These are phyloP conservation scores for Pseudomonodictys pantanalensis DNA, from an alignment of 495 filamentous ascomycete genomes.

Conservation along the genomic window DNA sequence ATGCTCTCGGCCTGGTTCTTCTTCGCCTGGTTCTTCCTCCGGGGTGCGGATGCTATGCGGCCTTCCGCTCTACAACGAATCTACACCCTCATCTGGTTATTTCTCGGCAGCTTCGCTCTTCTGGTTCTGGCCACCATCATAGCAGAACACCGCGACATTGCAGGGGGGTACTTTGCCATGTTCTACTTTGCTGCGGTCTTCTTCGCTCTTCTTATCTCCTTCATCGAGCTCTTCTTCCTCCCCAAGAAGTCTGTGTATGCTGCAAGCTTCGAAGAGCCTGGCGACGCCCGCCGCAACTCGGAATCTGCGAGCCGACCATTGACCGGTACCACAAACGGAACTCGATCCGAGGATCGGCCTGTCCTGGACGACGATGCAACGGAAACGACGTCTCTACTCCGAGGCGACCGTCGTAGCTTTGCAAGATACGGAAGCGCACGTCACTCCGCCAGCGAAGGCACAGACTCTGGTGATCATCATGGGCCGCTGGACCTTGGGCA, in stretches of 20 bases:
- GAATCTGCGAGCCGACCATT: slow-evolving; percentile 29
- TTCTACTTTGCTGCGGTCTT: slow-evolving; percentile 76
- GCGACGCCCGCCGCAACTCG: neutral
- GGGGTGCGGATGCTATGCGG: slow-evolving; percentile 75
- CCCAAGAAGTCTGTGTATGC: slow-evolving; percentile 68
- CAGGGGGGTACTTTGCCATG: slow-evolving; percentile 76
- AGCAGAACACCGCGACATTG: slow-evolving; percentile 68
- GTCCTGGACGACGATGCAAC: slow-evolving; percentile 59
- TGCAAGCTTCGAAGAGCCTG: slow-evolving; percentile 33
- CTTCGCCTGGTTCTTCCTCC: slow-evolving; percentile 78
- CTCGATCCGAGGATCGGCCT: slow-evolving; percentile 45
- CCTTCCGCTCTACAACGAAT: slow-evolving; percentile 81
- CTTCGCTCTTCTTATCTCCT: slow-evolving; percentile 50
- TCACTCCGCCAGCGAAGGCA: slow-evolving; percentile 30
- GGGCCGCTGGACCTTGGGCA: slow-evolving; percentile 42
- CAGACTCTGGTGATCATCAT: slow-evolving; percentile 37
- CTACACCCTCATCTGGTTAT: slow-evolving; percentile 83
- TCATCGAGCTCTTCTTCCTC: slow-evolving; percentile 75
- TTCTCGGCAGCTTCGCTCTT: slow-evolving; percentile 65
- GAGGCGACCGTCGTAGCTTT: slow-evolving; percentile 61
- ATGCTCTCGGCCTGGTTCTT: slow-evolving; percentile 78
- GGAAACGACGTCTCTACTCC: slow-evolving; percentile 78
- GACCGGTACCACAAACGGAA: slow-evolving; percentile 39
- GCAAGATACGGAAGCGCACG: slow-evolving; percentile 58
- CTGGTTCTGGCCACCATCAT: slow-evolving; percentile 71